A percentile compares a stretch with the other conserved stretches of the same genome.
These are phyloP conservation scores for Sporothrix curviconia DNA, from an alignment of 2,329 filamentous ascomycete genomes.

Conservation along the genomic window DNA sequence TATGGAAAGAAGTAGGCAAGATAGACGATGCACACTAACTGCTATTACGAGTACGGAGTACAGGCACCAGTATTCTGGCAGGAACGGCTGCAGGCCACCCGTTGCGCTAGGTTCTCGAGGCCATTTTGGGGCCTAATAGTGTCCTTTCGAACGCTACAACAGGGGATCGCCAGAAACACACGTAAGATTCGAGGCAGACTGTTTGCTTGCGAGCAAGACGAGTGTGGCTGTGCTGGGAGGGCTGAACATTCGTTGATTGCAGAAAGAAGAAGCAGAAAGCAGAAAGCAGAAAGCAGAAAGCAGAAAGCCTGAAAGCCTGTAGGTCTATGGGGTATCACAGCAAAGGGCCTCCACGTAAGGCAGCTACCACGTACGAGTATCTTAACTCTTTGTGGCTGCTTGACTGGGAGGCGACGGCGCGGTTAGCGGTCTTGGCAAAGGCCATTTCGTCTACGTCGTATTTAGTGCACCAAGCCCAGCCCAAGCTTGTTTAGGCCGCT, in stretches of 20 bases:
- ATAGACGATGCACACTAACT: too few relatives aligned
- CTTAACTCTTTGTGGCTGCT: background rate
- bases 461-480: too few relatives aligned
- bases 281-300: background rate
- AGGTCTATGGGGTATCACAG: too few relatives aligned
- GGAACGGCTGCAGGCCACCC: slow-evolving; percentile 2
- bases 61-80: background rate
- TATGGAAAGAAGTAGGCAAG: background rate
- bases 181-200: background rate
- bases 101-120: slow-evolving; percentile 9
- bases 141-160: background rate
- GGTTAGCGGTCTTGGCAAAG: slow-evolving; percentile 1
- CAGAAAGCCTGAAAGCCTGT: background rate
- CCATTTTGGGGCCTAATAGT: background rate
- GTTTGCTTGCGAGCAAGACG: background rate
- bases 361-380: too few relatives aligned
- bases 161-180: background rate
- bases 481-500: too few relatives aligned
- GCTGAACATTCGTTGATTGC: background rate
- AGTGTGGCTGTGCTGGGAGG: slow-evolving; percentile 5
- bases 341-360: background rate
- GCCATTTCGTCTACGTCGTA: too few relatives aligned
- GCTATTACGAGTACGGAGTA: too few relatives aligned
- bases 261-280: too few relatives aligned
- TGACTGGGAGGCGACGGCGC: background rate